These are phyloP conservation scores for Colletotrichum gigasporum DNA, from an alignment of 2,329 filamentous ascomycete genomes.

Conservation along the genomic window DNA sequence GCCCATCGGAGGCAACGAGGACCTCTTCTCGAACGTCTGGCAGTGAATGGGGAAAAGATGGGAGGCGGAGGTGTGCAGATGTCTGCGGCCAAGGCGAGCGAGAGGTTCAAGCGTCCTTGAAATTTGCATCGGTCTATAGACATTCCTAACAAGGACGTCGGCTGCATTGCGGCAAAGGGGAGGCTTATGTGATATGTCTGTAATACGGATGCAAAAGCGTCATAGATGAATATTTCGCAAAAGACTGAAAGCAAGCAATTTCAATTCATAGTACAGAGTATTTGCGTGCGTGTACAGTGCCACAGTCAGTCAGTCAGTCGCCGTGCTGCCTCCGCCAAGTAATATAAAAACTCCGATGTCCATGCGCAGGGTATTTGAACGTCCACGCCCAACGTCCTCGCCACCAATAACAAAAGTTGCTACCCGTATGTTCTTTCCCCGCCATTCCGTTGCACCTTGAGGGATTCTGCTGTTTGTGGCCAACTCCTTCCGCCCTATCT, in stretches of 20 bases:
- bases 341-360: conserved; percentile 19
- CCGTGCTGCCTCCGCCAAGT: background rate
- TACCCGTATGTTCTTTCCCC: background rate
- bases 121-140: background rate
- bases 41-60: conserved; percentile 58
- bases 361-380: conserved; percentile 31
- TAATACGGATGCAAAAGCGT: conserved; percentile 23
- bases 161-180: background rate
- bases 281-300: background rate
- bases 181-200: background rate
- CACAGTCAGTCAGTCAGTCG: background rate
- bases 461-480: background rate
- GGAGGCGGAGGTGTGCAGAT: background rate
- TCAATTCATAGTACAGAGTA: background rate
- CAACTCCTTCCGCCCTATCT: too few species aligned
- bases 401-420: conserved; percentile 3
- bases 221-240: conserved; percentile 14
- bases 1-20: conserved; percentile 74
- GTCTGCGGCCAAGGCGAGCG: background rate
- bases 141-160: background rate
- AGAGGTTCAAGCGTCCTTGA: background rate
- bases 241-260: conserved; percentile 8
- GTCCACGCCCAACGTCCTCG: conserved; percentile 17
- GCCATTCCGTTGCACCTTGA: background rate
- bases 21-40: conserved; percentile 97